A percentile compares a stretch with the other conserved stretches of the same genome.
Evolutionary conservation across 2,329 filamentous ascomycete species (phyloP).

Genomic region (Phialocephala subalpina): DNA sequence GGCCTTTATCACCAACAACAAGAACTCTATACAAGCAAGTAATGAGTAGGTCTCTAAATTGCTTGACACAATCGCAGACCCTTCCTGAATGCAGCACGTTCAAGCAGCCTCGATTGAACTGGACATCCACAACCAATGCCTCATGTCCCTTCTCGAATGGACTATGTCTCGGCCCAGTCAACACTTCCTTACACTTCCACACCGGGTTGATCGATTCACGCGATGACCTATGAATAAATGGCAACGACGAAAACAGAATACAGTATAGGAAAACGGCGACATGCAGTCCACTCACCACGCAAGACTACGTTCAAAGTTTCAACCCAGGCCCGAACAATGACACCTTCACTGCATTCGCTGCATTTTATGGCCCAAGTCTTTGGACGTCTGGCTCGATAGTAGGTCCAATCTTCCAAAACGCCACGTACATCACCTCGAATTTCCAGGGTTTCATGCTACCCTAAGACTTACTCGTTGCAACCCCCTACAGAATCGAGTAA

Average conservation of each 20-base stretch:
- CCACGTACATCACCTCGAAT: neutral
- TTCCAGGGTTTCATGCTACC: neutral
- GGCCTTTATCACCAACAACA: constrained; percentile 6
- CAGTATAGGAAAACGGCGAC: neutral
- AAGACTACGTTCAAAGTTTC: neutral
- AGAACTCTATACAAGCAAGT: neutral
- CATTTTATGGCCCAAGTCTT: neutral
- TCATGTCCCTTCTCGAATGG: neutral
- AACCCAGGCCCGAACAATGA: too few relatives aligned
- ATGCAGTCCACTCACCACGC: neutral
- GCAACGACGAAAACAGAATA: neutral
- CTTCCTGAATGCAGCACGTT: neutral
- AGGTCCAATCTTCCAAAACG: neutral
- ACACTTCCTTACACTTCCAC: neutral
- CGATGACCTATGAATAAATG: neutral
- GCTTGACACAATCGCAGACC: neutral
- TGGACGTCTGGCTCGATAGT: neutral
- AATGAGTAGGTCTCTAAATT: neutral
- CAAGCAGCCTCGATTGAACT: neutral
- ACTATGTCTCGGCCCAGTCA: neutral
- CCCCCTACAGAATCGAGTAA: too few relatives aligned
- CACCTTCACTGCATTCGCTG: too few relatives aligned
- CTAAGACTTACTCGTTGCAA: neutral
- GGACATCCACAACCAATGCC: neutral
- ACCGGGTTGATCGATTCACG: neutral